A percentile compares a stretch with the other conserved stretches of the same genome.
These are phyloP conservation scores for Cutaneotrichosporon sp. DNA, from an alignment of 1,284 basidiomycete species.

Conservation along the genomic window DNA sequence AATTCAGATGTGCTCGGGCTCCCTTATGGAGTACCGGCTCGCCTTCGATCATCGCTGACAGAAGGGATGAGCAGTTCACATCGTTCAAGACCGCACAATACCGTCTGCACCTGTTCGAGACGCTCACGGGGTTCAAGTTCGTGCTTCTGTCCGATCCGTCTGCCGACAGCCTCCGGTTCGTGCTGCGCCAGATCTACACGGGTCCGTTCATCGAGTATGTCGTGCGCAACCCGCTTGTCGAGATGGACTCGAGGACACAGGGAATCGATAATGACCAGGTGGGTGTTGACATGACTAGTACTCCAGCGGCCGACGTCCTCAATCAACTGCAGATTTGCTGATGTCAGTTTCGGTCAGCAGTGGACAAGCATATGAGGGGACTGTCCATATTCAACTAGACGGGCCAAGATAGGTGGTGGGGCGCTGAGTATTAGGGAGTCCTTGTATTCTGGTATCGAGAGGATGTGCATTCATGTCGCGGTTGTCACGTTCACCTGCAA, in stretches of 20 bases:
- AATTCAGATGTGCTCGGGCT: no score
- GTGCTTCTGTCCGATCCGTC: conserved; percentile 85
- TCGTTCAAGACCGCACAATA: conserved; percentile 88
- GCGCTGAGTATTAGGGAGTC: no score
- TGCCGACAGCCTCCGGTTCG: conserved; percentile 72
- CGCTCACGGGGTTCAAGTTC: conserved; percentile 89
- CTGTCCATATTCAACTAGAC: conserved; percentile 42
- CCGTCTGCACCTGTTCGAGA: conserved; percentile 90
- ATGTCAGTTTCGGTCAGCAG: conserved; percentile 68
- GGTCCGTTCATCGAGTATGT: conserved; percentile 92
- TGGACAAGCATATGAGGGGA: conserved; percentile 64
- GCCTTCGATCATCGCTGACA: no score
- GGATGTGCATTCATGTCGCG: no score
- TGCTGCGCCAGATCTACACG: conserved; percentile 82
- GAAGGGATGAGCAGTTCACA: conserved; percentile 82
- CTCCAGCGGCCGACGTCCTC: neutral
- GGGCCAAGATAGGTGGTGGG: no score
- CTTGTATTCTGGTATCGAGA: no score
- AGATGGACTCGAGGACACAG: conserved; percentile 69
- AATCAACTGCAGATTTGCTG: neutral
- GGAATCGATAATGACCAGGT: conserved; percentile 79
- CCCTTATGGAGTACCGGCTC: no score
- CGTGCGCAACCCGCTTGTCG: conserved; percentile 80
- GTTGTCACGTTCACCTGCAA: no score
- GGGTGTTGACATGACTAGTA: conserved; percentile 11